Evolutionary conservation across 495 filamentous ascomycete genomes (phyloP).

Genomic region (Lasiosphaeria miniovina): DNA sequence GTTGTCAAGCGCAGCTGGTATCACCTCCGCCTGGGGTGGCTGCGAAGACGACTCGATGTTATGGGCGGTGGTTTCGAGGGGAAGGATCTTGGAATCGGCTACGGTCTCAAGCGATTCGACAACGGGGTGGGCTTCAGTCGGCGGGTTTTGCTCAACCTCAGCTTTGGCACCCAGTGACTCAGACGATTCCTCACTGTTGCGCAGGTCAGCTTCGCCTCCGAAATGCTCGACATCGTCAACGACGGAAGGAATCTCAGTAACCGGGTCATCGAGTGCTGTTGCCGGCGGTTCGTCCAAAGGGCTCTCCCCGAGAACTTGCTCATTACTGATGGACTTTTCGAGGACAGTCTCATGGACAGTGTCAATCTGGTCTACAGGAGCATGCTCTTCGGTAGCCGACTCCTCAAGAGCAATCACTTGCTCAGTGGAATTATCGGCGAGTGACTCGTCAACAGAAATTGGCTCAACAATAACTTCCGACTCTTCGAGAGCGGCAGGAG

Average conservation of each 20-base stretch:
- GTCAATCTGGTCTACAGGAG: too few species aligned
- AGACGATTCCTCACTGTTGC: not conserved
- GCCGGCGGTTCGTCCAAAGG: too few species aligned
- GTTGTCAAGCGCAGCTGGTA: not conserved
- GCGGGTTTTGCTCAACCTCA: slow-evolving; percentile 2
- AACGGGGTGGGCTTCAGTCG: not conserved
- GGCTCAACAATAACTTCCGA: too few species aligned
- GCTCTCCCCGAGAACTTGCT: too few species aligned
- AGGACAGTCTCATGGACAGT: too few species aligned
- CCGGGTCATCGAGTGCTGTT: not conserved
- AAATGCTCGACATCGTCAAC: not conserved
- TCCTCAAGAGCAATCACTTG: slow-evolving; percentile 2
- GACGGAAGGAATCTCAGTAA: not conserved
- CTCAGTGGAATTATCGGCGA: not conserved
- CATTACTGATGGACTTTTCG: too few species aligned
- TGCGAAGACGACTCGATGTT: not conserved
- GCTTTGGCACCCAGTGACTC: not conserved
- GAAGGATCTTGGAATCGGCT: not conserved
- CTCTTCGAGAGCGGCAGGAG: not conserved
- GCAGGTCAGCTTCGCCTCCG: not conserved
- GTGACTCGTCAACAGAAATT: not conserved
- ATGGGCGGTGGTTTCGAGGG: not conserved
- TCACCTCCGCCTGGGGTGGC: not conserved
- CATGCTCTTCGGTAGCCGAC: slow-evolving; percentile 7
- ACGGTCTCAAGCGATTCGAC: not conserved